Evolutionary conservation across 495 filamentous ascomycete genomes (phyloP).

Genomic region (Apiosordaria backusii): DNA sequence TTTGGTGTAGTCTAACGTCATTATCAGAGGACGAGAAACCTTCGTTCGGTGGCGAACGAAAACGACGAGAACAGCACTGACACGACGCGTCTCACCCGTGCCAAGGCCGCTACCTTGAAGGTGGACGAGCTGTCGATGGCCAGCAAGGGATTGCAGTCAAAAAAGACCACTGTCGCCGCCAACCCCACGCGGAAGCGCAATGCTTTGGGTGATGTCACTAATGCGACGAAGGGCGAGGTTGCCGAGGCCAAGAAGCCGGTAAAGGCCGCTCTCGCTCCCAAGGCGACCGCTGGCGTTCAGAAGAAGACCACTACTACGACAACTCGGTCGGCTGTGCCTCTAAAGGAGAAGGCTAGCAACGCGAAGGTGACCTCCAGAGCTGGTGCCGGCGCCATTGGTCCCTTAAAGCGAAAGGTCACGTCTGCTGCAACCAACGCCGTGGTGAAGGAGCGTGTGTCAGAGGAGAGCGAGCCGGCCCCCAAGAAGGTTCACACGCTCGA

Average conservation of each 20-base stretch:
- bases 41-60: slow-evolving; percentile 73
- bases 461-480: slow-evolving; percentile 52
- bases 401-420: slow-evolving; percentile 59
- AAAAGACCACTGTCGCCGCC: slow-evolving; percentile 60
- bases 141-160: slow-evolving; percentile 68
- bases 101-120: slow-evolving; percentile 77
- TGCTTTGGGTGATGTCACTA: slow-evolving; percentile 91
- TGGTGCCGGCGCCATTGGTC: slow-evolving; percentile 62
- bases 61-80: slow-evolving; percentile 79
- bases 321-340: slow-evolving; percentile 61
- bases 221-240: slow-evolving; percentile 74
- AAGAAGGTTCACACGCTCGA: slow-evolving; percentile 47
- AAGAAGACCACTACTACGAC: slow-evolving; percentile 69
- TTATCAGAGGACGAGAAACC: slow-evolving; percentile 23
- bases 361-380: slow-evolving; percentile 53
- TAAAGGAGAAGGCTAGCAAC: slow-evolving; percentile 63
- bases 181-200: slow-evolving; percentile 59
- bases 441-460: slow-evolving; percentile 56
- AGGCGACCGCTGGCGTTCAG: slow-evolving; percentile 74
- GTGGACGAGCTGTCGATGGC: slow-evolving; percentile 51
- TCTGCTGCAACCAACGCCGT: slow-evolving; percentile 47
- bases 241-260: slow-evolving; percentile 70
- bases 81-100: slow-evolving; percentile 81
- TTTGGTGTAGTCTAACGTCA: slow-evolving; percentile 1
- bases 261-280: slow-evolving; percentile 67